Conservation (phyloP, 768 basidiomycete genomes). For the Goffeauzyma gilvescens region DNA sequence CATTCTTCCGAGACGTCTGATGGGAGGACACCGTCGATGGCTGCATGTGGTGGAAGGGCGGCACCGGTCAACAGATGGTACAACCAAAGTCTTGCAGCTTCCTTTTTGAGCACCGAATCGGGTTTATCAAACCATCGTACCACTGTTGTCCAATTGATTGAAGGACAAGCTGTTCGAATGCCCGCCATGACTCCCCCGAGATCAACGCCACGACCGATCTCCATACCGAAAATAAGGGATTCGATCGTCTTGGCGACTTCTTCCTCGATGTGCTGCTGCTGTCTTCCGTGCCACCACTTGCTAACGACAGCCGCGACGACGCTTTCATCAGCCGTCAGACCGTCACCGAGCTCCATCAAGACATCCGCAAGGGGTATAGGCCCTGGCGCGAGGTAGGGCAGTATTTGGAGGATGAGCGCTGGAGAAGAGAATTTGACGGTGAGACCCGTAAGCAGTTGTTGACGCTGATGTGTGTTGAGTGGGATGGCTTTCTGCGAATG, state of each 20-base stretch:
- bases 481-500: too few species aligned
- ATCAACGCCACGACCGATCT: slow-evolving; percentile 22
- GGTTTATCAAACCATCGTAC: slow-evolving; percentile 72
- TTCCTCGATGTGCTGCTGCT: slow-evolving; percentile 16
- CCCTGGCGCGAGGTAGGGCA: slow-evolving; percentile 26
- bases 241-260: slow-evolving; percentile 16
- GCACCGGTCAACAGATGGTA: too few species aligned
- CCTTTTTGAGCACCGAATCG: slow-evolving; percentile 37
- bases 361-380: slow-evolving; percentile 26
- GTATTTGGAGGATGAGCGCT: slow-evolving; percentile 26
- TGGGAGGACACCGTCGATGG: slow-evolving; percentile 27
- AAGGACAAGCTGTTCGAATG: slow-evolving; percentile 15
- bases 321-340: slow-evolving; percentile 26
- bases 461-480: slow-evolving; percentile 20
- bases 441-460: slow-evolving; percentile 16
- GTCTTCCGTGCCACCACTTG: slow-evolving; percentile 30
- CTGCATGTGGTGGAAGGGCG: too few species aligned
- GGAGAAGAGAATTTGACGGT: slow-evolving; percentile 28
- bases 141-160: slow-evolving; percentile 60
- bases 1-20: too few species aligned
- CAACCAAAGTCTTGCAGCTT: too few species aligned
- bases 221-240: slow-evolving; percentile 24
- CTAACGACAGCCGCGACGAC: slow-evolving; percentile 26
- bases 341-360: slow-evolving; percentile 31
- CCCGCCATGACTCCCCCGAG: slow-evolving; percentile 27